A percentile compares a stretch with the other conserved stretches of the same genome.
phyloP scores from a whole-genome alignment of 345 rosid genomes.

The Litchi chinensis region DNA sequence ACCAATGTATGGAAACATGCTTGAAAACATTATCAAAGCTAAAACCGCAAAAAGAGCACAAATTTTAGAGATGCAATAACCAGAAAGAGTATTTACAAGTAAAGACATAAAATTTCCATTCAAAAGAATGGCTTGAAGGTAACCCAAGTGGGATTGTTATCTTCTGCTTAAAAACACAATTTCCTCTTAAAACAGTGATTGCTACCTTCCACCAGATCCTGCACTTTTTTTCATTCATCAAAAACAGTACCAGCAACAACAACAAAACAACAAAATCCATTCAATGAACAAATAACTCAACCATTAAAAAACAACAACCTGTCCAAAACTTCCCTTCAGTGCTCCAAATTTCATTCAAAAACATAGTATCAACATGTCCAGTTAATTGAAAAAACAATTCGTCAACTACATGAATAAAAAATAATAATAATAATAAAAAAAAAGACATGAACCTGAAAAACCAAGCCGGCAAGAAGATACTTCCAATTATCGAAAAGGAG shows the following conservation, averaged over 20 bases:
- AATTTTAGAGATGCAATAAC: background rate
- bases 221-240: conserved; percentile 15
- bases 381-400: background rate
- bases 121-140: conserved; percentile 9
- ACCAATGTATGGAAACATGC: background rate
- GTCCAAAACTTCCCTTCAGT: background rate
- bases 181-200: conserved; percentile 32
- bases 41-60: background rate
- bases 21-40: background rate
- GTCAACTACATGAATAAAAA: background rate
- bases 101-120: conserved; percentile 8
- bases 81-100: background rate
- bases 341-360: background rate
- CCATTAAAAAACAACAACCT: background rate
- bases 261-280: background rate
- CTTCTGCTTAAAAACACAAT: conserved; percentile 40
- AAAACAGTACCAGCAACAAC: conserved; percentile 1
- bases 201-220: conserved; percentile 42
- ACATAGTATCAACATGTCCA: background rate
- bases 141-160: conserved; percentile 27
- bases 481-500: conserved; percentile 90
- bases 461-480: conserved; percentile 79
- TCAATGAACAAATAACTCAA: background rate
- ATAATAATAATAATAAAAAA: background rate
- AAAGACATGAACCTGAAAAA: conserved; percentile 72